A percentile compares a stretch with the other conserved stretches of the same genome.
phyloP scores from a whole-genome alignment of 2,329 filamentous ascomycete genomes.

The Beauveria pseudobassiana region DNA sequence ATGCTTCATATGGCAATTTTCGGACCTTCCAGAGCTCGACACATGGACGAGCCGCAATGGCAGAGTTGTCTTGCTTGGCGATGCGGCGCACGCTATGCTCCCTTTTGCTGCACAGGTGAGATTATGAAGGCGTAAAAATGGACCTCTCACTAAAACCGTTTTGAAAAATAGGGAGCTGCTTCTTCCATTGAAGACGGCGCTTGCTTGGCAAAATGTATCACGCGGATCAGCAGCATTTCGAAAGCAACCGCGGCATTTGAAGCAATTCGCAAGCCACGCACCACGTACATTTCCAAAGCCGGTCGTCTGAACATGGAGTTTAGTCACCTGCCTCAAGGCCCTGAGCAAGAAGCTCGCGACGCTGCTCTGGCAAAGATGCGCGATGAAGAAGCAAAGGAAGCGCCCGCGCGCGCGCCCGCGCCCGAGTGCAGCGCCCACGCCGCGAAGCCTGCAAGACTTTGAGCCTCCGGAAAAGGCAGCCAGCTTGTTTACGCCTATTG shows the following conservation, averaged over 20 bases:
- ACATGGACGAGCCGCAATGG: neutral
- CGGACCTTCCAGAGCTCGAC: neutral
- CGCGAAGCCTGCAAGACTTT: neutral
- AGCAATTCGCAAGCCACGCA: neutral
- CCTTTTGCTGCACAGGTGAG: neutral
- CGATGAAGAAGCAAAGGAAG: neutral
- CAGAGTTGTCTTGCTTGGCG: neutral
- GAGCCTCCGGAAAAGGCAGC: neutral
- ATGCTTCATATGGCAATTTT: neutral
- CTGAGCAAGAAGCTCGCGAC: neutral
- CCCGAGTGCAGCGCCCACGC: too few species aligned
- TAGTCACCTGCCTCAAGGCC: neutral
- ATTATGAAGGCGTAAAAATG: rapidly evolving
- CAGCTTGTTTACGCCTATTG: neutral
- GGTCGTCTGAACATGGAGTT: neutral
- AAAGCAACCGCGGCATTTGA: neutral
- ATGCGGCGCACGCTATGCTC: neutral
- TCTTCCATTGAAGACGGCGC: neutral
- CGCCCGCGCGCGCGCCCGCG: neutral
- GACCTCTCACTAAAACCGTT: rapidly evolving
- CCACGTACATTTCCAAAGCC: neutral
- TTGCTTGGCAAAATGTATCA: neutral
- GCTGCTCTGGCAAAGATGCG: neutral
- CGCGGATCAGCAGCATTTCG: neutral
- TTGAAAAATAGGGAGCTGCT: neutral